Evolutionary conservation across 768 basidiomycete species (phyloP).

Genomic region (Mycena crocata): DNA sequence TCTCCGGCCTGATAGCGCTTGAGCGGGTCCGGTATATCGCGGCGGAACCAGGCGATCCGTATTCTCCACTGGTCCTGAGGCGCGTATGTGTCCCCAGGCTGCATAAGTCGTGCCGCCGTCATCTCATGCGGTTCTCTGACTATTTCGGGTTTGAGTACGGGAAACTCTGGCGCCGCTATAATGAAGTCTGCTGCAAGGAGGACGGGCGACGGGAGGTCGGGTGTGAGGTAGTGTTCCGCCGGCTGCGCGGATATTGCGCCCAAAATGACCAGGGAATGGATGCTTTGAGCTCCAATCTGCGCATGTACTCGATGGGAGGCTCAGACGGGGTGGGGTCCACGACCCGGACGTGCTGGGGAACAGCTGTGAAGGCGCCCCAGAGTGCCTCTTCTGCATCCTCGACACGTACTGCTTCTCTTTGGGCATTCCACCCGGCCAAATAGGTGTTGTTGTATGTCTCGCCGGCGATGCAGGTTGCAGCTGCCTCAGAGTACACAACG

Average conservation of each 20-base stretch:
- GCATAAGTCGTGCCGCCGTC: too few species aligned
- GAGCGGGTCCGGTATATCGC: too few species aligned
- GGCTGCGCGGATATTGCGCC: neutral
- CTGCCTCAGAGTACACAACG: slow-evolving; percentile 13
- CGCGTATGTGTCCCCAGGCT: too few species aligned
- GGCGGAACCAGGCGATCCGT: too few species aligned
- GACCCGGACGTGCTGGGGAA: neutral
- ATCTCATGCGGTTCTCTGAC: too few species aligned
- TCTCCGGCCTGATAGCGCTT: too few species aligned
- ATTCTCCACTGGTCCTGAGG: too few species aligned
- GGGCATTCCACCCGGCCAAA: neutral
- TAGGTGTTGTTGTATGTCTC: neutral
- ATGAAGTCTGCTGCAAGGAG: too few species aligned
- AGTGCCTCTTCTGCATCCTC: slow-evolving; percentile 14
- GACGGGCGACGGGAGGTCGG: slow-evolving; percentile 5
- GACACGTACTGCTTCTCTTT: neutral
- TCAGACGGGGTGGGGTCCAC: too few species aligned
- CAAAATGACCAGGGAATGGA: slow-evolving; percentile 6
- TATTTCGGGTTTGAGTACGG: too few species aligned
- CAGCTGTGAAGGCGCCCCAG: slow-evolving; percentile 11
- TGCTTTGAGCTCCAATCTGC: neutral
- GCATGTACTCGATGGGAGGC: neutral
- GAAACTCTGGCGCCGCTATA: too few species aligned
- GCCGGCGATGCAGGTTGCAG: slow-evolving; percentile 2
- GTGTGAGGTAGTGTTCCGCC: slow-evolving; percentile 16